These are phyloP conservation scores for Russula griseocarnosa DNA, from an alignment of 768 basidiomycete genomes.

Conservation along the genomic window DNA sequence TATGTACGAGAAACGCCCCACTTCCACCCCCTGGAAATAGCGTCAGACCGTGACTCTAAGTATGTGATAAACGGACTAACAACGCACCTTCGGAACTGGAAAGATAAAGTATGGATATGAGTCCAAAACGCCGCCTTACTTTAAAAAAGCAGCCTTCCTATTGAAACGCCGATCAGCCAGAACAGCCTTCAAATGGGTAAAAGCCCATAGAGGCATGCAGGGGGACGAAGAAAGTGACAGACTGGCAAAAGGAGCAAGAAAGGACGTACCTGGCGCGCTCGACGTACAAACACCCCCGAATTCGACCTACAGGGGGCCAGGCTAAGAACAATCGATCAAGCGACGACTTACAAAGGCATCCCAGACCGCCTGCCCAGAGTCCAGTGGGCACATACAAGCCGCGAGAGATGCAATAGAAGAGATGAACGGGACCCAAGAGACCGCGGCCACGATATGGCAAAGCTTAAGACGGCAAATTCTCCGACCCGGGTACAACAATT, in stretches of 20 bases:
- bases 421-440: too few relatives aligned
- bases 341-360: not conserved
- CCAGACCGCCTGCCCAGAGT: too few relatives aligned
- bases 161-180: not conserved
- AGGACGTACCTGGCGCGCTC: not conserved
- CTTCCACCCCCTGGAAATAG: not conserved
- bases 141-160: not conserved
- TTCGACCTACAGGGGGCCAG: not conserved
- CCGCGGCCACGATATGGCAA: too few relatives aligned
- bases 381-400: accelerated
- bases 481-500: too few relatives aligned
- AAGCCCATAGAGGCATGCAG: not conserved
- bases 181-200: not conserved
- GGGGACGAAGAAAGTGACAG: not conserved
- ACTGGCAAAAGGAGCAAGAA: not conserved
- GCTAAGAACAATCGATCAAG: not conserved
- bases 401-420: too few relatives aligned
- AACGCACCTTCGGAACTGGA: not conserved
- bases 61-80: not conserved
- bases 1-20: not conserved
- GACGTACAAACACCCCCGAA: not conserved
- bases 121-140: not conserved
- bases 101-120: not conserved
- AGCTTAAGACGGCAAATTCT: too few relatives aligned
- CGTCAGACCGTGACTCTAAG: not conserved